Evolutionary conservation across 208 protist genomes (phyloP), one percentile per base, ranked within the genome.

Genomic region (Naegleria gruberi): DNA sequence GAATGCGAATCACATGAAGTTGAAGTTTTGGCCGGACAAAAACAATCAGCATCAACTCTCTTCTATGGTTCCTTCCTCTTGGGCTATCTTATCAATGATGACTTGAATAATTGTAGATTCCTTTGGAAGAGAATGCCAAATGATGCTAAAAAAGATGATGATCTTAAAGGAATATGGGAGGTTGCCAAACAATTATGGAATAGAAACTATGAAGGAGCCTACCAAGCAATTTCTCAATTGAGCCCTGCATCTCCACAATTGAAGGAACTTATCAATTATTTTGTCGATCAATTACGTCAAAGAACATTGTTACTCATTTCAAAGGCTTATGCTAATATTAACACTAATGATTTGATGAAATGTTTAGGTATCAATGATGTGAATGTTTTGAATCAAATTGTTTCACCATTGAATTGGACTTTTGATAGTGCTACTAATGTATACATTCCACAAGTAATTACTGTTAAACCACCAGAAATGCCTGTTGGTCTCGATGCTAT

Each of bases 61-160:
- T 86, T 46, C 82, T 86, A 86, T 86, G 34, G 17, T 47, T 86
- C 40, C 5, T 86, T 86, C 82, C 82, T 86, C 30, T 86, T 86
- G 19, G 82, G 41, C 1, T 86, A 86, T 40, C 19, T 86, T 10
- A 86, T 86, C 34, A 46, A 86, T 26, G 45, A 86, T 47, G 82
- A 86, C n/a, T 46, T 86, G 82, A 46, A 86, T 37, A 86, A 86
- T 86, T 42, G 41, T 86, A 42, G 82, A 46, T 86, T 86, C n/a
- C 45, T 86, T 15, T 86, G 82, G 82, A 86, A 86, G 43, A 43
- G 82, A 47, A 86, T 86, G 15, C 82, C 82, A 34, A 30, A 7
- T 4, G 82, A 86, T 30, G 43, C 45, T 10, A 86, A 86, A 46
- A 86, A 46, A 44, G n/a, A 43, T 34, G 51, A 65, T 65, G 42